phyloP scores from a whole-genome alignment of 2,329 filamentous ascomycete species.

The Dactylellina leptospora region DNA sequence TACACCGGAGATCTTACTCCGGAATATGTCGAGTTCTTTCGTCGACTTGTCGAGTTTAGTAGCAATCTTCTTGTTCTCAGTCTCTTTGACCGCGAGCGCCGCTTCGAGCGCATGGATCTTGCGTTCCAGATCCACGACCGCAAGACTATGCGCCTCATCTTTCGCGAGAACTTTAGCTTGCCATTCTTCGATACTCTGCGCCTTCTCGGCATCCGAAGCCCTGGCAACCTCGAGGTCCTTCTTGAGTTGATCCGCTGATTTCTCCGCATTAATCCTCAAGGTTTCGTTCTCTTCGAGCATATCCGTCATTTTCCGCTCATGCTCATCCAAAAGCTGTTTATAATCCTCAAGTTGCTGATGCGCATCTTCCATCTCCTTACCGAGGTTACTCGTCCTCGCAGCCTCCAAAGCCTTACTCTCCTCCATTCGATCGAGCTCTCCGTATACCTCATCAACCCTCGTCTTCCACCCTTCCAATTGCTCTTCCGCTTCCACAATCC shows the following conservation, averaged over 20 bases:
- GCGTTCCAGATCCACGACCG: slow-evolving; percentile 77
- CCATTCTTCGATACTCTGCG: slow-evolving; percentile 65
- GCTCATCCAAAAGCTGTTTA: slow-evolving; percentile 66
- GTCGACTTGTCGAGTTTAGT: slow-evolving; percentile 43
- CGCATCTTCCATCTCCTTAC: slow-evolving; percentile 74
- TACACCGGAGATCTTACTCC: slow-evolving; percentile 34
- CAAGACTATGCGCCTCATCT: slow-evolving; percentile 62
- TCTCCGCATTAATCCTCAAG: slow-evolving; percentile 64
- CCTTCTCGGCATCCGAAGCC: slow-evolving; percentile 63
- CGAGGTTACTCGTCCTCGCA: slow-evolving; percentile 72
- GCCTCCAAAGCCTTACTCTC: slow-evolving; percentile 78
- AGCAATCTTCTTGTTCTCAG: slow-evolving; percentile 42
- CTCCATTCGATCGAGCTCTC: slow-evolving; percentile 88
- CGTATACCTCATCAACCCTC: slow-evolving; percentile 78
- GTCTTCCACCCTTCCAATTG: slow-evolving; percentile 64
- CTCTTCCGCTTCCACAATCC: slow-evolving; percentile 78
- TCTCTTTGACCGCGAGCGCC: slow-evolving; percentile 64
- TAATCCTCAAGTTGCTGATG: slow-evolving; percentile 69
- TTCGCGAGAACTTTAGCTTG: slow-evolving; percentile 57
- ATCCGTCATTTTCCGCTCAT: slow-evolving; percentile 65
- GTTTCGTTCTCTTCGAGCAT: slow-evolving; percentile 63
- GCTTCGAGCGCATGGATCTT: slow-evolving; percentile 75
- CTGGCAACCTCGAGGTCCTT: slow-evolving; percentile 67
- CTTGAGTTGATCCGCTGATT: slow-evolving; percentile 67
- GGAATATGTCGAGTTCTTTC: slow-evolving; percentile 39